Evolutionary conservation across 306 rosid species (phyloP).

Genomic region (Glycyrrhiza uralensis): DNA sequence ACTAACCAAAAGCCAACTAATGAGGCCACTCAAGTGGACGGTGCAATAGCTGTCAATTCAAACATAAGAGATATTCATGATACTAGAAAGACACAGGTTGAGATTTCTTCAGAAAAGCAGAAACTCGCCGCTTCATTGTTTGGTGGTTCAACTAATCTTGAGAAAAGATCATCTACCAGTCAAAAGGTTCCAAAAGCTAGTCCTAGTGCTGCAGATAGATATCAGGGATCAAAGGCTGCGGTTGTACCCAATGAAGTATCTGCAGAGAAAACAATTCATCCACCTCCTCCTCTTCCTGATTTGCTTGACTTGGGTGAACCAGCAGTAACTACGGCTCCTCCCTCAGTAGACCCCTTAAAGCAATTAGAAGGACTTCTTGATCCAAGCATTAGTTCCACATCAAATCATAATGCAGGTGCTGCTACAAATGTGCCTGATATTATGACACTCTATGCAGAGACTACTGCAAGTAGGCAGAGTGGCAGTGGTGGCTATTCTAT

Average conservation of each 20-base stretch:
- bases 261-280: conserved; percentile 41
- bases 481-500: conserved; percentile 34
- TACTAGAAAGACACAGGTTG: conserved; percentile 52
- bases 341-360: conserved; percentile 62
- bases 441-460: conserved; percentile 44
- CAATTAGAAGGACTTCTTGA: conserved; percentile 81
- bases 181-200: conserved; percentile 51
- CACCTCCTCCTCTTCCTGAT: conserved; percentile 74
- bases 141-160: conserved; percentile 66
- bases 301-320: conserved; percentile 75
- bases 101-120: conserved; percentile 72
- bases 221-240: conserved; percentile 45
- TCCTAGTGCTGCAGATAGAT: conserved; percentile 36
- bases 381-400: conserved; percentile 34
- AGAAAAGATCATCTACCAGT: conserved; percentile 52
- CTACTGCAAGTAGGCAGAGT: conserved; percentile 40
- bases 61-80: conserved; percentile 52
- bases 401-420: conserved; percentile 28
- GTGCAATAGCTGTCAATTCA: conserved; percentile 36
- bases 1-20: conserved; percentile 53
- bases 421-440: conserved; percentile 48
- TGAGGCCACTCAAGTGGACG: conserved; percentile 50
- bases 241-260: conserved; percentile 28
- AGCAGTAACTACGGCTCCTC: conserved; percentile 32
- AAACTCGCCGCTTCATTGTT: conserved; percentile 89